These are phyloP conservation scores for Rhododendron molle DNA, from an alignment of 148 eudicot genomes.

Conservation along the genomic window DNA sequence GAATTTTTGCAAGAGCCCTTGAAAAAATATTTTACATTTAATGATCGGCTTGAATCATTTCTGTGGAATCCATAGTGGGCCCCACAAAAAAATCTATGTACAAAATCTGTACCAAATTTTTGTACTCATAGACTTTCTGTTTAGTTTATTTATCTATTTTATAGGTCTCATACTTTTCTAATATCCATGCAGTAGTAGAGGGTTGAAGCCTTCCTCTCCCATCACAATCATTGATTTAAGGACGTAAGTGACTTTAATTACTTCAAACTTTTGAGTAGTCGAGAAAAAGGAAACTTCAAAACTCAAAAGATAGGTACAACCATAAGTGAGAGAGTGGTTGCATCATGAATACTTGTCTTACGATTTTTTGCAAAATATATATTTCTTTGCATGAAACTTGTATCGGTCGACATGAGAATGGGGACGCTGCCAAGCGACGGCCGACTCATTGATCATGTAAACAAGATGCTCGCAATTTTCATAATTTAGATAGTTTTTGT, in stretches of 20 bases:
- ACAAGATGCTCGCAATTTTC: neutral
- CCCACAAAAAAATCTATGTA: too few species aligned
- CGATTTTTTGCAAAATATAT: neutral
- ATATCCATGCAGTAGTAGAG: too few species aligned
- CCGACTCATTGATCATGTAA: neutral
- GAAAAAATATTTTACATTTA: too few species aligned
- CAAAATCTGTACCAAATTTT: too few species aligned
- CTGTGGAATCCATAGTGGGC: too few species aligned
- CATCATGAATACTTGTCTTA: neutral
- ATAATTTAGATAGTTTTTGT: neutral
- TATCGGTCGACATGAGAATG: neutral
- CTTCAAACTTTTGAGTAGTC: neutral
- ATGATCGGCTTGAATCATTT: too few species aligned
- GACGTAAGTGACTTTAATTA: neutral
- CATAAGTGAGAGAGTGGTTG: neutral
- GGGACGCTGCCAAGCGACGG: too few species aligned
- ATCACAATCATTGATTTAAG: neutral
- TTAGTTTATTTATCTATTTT: too few species aligned
- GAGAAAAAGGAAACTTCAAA: neutral
- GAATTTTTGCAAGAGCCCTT: too few species aligned
- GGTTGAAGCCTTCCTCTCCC: neutral
- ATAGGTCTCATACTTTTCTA: too few species aligned
- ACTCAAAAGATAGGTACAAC: neutral
- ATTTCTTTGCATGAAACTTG: neutral
- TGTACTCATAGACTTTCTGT: too few species aligned